Percentiles rank a stretch among this genome's conserved stretches.
phyloP scores from a whole-genome alignment of 176 grass and related monocot genomes.

The Hyparrhenia diplandra region DNA sequence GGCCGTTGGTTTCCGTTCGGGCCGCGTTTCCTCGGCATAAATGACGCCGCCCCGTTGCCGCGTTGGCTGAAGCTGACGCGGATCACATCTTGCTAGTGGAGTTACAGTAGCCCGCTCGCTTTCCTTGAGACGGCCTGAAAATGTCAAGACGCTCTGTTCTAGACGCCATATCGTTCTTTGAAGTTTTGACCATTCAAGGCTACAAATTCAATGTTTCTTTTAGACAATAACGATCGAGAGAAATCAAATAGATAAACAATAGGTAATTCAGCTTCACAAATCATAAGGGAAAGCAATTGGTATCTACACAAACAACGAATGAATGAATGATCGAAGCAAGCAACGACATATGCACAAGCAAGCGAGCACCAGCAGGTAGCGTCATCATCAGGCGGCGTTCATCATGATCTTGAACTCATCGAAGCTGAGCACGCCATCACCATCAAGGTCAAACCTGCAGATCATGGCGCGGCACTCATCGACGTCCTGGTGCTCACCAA shows the following conservation, averaged over 20 bases:
- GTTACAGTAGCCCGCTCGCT: too few species aligned
- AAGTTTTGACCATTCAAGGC: too few species aligned
- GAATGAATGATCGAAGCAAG: neutral
- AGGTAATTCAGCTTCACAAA: neutral
- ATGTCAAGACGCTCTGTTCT: too few species aligned
- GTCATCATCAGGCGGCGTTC: conserved; percentile 11
- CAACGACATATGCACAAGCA: neutral
- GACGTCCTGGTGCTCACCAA: conserved; percentile 23
- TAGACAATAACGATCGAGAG: too few species aligned
- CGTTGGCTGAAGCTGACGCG: too few species aligned
- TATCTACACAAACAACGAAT: neutral
- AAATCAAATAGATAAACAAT: neutral
- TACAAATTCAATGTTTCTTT: neutral
- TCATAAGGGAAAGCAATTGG: neutral
- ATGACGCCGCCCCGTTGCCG: too few species aligned
- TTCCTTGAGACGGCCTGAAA: too few species aligned
- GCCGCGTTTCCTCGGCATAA: too few species aligned
- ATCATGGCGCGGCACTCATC: conserved; percentile 51
- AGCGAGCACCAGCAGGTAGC: neutral
- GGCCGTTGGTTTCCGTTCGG: too few species aligned
- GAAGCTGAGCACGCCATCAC: conserved; percentile 48
- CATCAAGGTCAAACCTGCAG: conserved; percentile 46
- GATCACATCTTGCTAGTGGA: too few species aligned
- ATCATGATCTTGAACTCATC: conserved; percentile 62
- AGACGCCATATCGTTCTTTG: too few species aligned